Evolutionary conservation across 768 basidiomycete species (phyloP), one percentile per base, ranked within the genome.

Genomic region (Naganishia antarctica): DNA sequence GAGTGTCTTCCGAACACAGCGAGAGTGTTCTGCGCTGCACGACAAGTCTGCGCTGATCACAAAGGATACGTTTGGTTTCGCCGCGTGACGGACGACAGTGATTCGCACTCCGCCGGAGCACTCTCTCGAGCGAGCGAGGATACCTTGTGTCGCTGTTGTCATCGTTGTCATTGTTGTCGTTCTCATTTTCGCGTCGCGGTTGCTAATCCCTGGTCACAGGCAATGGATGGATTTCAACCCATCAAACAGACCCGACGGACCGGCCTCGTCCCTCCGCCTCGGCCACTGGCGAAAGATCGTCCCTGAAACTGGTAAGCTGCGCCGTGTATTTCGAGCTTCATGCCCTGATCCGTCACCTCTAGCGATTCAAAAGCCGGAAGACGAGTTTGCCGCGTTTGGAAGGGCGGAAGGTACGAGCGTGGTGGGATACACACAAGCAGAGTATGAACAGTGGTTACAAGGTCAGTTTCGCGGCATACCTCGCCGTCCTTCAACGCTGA

Each of bases 231-330:
- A 80, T 3, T 93, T 97, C 76, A 83, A 81, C 73, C 78, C 78
- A 45, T 87, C 84, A n/a, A 82, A 69, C 58, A 23, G 53, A 26
- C 53, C 53, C 8, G 18, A n/a, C 2, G 53, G 51, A 57, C 26
- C 48, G 32, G 50, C 21, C 8, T 46, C 53, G 21, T 21, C 23
- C 21, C 76, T 93, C n/a, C 79, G 83, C 64, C 82, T 97, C 66
- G 77, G 79, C 18, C 96, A 96, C 77, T 99, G 94, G 94, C 84
- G 79, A 53, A 91, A 89, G 72, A 82, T 82, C 6, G 78, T 31
- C 21, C 7, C 12, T 6, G 23, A 37, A 23, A 37, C 53, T 6
- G 34, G 53, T 57, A 40, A 57, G 53, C 23, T 25, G n/a, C 16
- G 50, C 13, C 13, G 8, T 57, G n/a, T n/a, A n/a, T n/a, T n/a